These are phyloP conservation scores for Trypanosoma avium DNA, from an alignment of 208 protist species.

Conservation along the genomic window DNA sequence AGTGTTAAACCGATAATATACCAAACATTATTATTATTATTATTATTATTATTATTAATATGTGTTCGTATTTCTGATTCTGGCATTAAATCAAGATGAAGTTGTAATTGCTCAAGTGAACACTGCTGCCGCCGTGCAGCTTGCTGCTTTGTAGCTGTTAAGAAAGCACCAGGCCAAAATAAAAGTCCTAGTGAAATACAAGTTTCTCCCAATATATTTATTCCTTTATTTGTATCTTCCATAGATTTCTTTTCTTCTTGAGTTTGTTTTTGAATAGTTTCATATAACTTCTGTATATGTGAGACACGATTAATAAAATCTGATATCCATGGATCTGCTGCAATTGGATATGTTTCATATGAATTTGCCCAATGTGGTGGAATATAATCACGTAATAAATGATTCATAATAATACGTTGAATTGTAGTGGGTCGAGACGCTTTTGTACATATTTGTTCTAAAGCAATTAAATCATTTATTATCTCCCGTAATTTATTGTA, in stretches of 20 bases:
- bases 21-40: constrained; percentile 2
- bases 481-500: constrained; percentile 12
- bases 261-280: constrained; percentile 35
- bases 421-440: constrained; percentile 87
- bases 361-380: constrained; percentile 81
- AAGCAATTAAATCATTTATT: constrained; percentile 7
- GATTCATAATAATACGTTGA: constrained; percentile 81
- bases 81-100: constrained; percentile 57
- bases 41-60: background rate
- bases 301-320: constrained; percentile 59
- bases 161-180: constrained; percentile 95
- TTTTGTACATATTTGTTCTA: constrained; percentile 6
- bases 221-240: too few relatives aligned
- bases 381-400: constrained; percentile 80
- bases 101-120: constrained; percentile 93
- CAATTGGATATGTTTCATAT: constrained; percentile 33
- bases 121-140: constrained; percentile 76
- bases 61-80: constrained; percentile 12
- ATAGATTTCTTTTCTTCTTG: too few relatives aligned
- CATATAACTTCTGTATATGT: constrained; percentile 59
- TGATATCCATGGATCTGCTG: constrained; percentile 57
- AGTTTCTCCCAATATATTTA: constrained; percentile 22
- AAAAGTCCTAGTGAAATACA: constrained; percentile 94
- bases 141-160: constrained; percentile 97
- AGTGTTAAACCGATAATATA: constrained; percentile 44